Evolutionary conservation across 2,329 filamentous ascomycete species (phyloP), one percentile per base, ranked within the genome.

Genomic region (Nannizziopsis barbatae): DNA sequence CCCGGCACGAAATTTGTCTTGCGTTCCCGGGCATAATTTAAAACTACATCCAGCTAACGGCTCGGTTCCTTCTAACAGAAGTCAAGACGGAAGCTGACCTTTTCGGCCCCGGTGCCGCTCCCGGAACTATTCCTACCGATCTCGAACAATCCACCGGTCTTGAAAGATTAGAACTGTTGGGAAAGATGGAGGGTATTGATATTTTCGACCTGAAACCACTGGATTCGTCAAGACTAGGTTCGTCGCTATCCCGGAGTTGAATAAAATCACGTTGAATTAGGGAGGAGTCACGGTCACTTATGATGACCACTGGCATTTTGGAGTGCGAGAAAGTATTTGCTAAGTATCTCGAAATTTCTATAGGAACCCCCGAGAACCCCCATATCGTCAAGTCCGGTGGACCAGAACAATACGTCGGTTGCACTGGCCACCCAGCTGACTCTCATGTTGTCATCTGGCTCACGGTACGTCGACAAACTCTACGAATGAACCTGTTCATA

Each of bases 181-280:
- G 92, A 73, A 98, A 98, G 81, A 95, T 96, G 84, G 87, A 96
- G 77, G 89, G 92, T 58, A 75, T 95, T 62, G 92, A 98, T 67
- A 76, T 96, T 67, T 98, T 98, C 75, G 89, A 98, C 74, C 95
- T 96, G 92, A 83, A 81, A 71, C 92, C 92, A 55, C 80, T 98
- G 61, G 92, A 96, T 69, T 77, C 90, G 56, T 92, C 84, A 69
- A 83, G 92, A 65, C 79, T 79, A 71, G 90, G 90, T 86, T 76
- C 57, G 74, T 63, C 42, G 50, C 17, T 40, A 56, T 14, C 35
- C 18, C 48, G 8, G 22, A 32, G 8, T 36, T 18, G n/a, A 12
- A 30, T 48, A n/a, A 27, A 27, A 27, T 27, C 22, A 27, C 22
- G 22, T 4, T 27, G 22, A 7, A 27, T 7, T 27, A 27, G 22